Evolutionary conservation across 2,329 filamentous ascomycete species (phyloP), one percentile per base, ranked within the genome.

Genomic region (Trichoderma polysporum): DNA sequence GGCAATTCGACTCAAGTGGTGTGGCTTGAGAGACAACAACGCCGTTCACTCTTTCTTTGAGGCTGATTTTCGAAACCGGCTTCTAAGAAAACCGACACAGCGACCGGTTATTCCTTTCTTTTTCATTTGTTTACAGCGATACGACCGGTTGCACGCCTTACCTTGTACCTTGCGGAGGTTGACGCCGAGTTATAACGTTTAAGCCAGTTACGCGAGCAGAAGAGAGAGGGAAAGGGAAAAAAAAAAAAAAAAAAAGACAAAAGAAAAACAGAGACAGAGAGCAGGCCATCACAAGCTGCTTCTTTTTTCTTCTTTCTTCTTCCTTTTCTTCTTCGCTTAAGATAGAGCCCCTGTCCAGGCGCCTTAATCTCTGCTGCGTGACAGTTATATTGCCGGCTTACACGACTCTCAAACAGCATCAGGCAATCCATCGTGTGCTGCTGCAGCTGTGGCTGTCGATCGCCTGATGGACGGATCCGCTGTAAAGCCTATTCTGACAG

Each of bases 401-500:
- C 56, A n/a, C 57, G 22, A 52, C 25, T 50, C 17, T n/a, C 35
- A 61, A 61, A 50, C 58, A 61, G 58, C 45, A 52, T 56, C 37
- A 61, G 56, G 37, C 58, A 52, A 52, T 61, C 33, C 19, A 31
- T 50, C 45, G 31, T n/a, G 50, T 54, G 50, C 1, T 35, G 41
- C 50, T 53, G 53, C 22, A 17, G 17, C 39, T 61, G 58, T 52
- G 58, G 60, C 47, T 50, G 25, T 45, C 19, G 61, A 64, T 64
- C 61, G 50, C 45, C 61, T 61, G 58, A 61, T 15, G 50, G 12
- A 10, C 45, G 58, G 58, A 37, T 61, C 58, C 61, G 50, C 50
- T 64, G 49, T 31, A 54, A 64, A 56, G 25, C 56, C 45, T 60
- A 66, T 29, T 66, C 61, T 54, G 49, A 64, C 49, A 56, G 50